phyloP scores from a whole-genome alignment of 352 stramenopile species.

The Phytophthora chlamydospora region DNA sequence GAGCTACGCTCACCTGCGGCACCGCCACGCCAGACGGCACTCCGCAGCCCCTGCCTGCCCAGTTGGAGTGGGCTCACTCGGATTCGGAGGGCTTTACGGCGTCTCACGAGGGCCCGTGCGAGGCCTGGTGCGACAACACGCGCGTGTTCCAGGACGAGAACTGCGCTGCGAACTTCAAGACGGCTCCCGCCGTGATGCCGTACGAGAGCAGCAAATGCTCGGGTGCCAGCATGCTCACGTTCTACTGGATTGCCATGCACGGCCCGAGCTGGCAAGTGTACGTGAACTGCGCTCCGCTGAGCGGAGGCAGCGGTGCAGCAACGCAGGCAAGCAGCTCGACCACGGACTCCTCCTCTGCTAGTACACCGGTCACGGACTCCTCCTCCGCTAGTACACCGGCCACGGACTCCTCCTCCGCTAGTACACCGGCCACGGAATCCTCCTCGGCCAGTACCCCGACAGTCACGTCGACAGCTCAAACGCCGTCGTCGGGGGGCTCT shows the following conservation, averaged over 20 bases:
- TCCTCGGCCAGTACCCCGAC: slow-evolving; percentile 4
- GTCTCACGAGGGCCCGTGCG: slow-evolving; percentile 38
- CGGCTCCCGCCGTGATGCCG: slow-evolving; percentile 21
- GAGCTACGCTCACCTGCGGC: slow-evolving; percentile 13
- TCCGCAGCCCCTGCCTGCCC: slow-evolving; percentile 11
- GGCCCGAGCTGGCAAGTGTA: slow-evolving; percentile 31
- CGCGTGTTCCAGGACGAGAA: slow-evolving; percentile 37
- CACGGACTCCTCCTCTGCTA: slow-evolving; percentile 6
- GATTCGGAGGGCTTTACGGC: slow-evolving; percentile 22
- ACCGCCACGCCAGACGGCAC: slow-evolving; percentile 14
- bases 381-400: not conserved
- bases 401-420: slow-evolving; percentile 3
- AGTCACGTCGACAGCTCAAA: not conserved
- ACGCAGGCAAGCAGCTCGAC: not conserved
- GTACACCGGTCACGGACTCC: slow-evolving; percentile 9
- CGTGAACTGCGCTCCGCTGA: slow-evolving; percentile 20
- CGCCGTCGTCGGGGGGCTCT: slow-evolving; percentile 1
- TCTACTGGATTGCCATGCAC: slow-evolving; percentile 39
- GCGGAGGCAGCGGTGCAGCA: not conserved
- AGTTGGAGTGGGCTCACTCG: slow-evolving; percentile 26
- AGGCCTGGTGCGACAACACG: slow-evolving; percentile 41
- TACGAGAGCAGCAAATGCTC: slow-evolving; percentile 26
- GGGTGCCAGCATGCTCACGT: slow-evolving; percentile 20
- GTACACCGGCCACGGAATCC: not conserved
- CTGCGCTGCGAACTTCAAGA: slow-evolving; percentile 32